Evolutionary conservation across 169 alveolate species (phyloP), one percentile per base, ranked within the genome.

Genomic region (Plasmodium cynomolgi): DNA sequence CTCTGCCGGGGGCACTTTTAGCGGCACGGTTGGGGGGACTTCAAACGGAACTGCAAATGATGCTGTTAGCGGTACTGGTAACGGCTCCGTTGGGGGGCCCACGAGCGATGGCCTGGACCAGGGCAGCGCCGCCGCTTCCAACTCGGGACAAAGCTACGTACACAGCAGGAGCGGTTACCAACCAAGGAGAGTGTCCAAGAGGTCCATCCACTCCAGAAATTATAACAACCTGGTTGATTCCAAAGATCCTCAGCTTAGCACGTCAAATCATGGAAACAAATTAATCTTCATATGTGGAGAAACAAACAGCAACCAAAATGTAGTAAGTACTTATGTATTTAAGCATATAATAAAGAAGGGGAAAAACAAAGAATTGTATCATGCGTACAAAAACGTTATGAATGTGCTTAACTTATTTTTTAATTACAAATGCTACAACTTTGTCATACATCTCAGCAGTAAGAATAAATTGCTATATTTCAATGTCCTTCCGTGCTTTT

Each of bases 231-330:
- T 74, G 54, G 33, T 23, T 47, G 13, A 8, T 37, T 39, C 82
- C n/a, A 72, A 44, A 1, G 17, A 72, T n/a, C n/a, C 82, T 2
- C 23, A 44, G 9, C 58, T 37, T 3, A 72, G 37, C 20, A 9
- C 34, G 15, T 72, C 34, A 31, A 44, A 84, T 37, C 9, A 62
- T 41, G 75, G 83, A 39, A 90, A 90, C 54, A 90, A 90, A 80
- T 62, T 90, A 31, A 39, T 90, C 50, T 90, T 90, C 56, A 62
- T 90, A 90, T 81, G 82, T 56, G 94, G 94, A 33, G 94, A 90
- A 58, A 79, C 77, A 26, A 79, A 90, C 58, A 80, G 91, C 50
- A 90, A 90, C 47, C 94, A 80, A 31, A 44, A 44, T 68, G 83
- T 80, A 80, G 33, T 90, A 58, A 90, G 72, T 80, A 41, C 41